These are phyloP conservation scores for Pochonia chlamydosporia DNA, from an alignment of 2,329 filamentous ascomycete species.

Conservation along the genomic window DNA sequence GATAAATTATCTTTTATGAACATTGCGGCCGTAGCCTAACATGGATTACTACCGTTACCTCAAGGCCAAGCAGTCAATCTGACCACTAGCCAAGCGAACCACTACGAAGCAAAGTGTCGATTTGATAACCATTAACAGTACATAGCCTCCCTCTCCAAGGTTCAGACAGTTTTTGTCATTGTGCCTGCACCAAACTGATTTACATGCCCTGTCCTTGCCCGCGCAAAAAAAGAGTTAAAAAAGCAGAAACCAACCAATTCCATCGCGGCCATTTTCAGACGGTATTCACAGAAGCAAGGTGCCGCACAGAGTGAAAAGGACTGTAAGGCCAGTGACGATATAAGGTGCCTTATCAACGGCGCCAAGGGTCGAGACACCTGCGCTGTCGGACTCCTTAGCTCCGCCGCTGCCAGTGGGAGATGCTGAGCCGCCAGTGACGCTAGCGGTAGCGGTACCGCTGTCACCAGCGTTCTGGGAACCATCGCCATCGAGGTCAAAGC, in stretches of 20 bases:
- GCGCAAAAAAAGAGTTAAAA: constrained; percentile 9
- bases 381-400: constrained; percentile 21
- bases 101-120: background rate
- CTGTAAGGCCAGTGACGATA: constrained; percentile 27
- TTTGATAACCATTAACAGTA: background rate
- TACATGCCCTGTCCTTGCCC: constrained; percentile 1
- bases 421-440: constrained; percentile 26
- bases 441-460: constrained; percentile 40
- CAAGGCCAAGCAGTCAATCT: background rate
- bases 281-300: constrained; percentile 31
- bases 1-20: background rate
- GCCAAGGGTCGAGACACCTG: constrained; percentile 21
- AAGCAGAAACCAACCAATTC: constrained; percentile 2
- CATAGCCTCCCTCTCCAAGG: background rate
- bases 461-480: constrained; percentile 49
- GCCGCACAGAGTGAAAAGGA: constrained; percentile 33
- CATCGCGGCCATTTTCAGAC: background rate
- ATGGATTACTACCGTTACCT: constrained; percentile 4
- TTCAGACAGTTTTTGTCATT: background rate
- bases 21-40: background rate
- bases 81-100: background rate
- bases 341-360: constrained; percentile 25
- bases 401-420: constrained; percentile 18
- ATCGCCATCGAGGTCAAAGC: constrained; percentile 42
- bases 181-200: constrained; percentile 4